phyloP scores from a whole-genome alignment of 73 alveolate genomes.

The Tetrahymena malaccensis region DNA sequence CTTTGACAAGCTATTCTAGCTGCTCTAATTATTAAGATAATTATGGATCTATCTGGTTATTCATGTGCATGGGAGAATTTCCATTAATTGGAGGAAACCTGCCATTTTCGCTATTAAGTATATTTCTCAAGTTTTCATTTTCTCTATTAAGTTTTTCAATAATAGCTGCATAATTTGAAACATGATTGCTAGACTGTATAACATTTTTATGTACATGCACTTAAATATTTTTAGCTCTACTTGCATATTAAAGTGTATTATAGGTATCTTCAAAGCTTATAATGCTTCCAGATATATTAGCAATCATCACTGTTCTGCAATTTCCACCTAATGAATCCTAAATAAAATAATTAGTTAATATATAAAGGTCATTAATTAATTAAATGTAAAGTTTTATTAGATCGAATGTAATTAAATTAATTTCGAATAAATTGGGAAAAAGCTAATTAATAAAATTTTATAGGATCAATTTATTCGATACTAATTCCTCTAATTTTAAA shows the following conservation, averaged over 20 bases:
- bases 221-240: conserved; percentile 86
- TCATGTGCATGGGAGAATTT: background rate
- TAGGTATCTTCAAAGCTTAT: conserved; percentile 96
- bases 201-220: background rate
- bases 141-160: background rate
- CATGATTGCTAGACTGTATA: background rate
- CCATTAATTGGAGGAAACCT: background rate
- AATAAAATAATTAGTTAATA: no score
- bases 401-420: no score
- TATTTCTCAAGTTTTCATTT: background rate
- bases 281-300: conserved; percentile 94
- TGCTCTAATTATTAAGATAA: background rate
- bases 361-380: background rate
- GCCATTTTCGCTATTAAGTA: background rate
- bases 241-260: conserved; percentile 99
- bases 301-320: conserved; percentile 98
- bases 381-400: background rate
- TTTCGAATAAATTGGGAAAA: no score
- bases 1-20: background rate
- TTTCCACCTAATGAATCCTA: conserved; percentile 98
- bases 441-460: no score
- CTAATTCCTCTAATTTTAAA: no score
- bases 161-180: background rate
- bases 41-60: background rate
- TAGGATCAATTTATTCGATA: no score